A percentile compares a stretch with the other conserved stretches of the same genome.
phyloP scores from a whole-genome alignment of 2,329 filamentous ascomycete species.

The Fusarium musae region DNA sequence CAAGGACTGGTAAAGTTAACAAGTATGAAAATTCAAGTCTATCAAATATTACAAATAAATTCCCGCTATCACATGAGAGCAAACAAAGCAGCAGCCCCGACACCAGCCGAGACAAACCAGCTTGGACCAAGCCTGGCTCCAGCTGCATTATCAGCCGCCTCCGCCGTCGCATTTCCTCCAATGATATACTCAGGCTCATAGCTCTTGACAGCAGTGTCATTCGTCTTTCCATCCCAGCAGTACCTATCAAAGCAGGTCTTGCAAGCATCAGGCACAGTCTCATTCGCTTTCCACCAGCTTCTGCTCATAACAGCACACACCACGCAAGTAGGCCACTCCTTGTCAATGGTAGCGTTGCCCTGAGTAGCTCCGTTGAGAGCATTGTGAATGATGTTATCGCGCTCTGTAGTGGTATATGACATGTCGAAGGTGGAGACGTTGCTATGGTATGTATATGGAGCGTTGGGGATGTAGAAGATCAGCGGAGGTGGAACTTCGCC shows the following conservation, averaged over 20 bases:
- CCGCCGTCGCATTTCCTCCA: slow-evolving; percentile 36
- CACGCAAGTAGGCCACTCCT: slow-evolving; percentile 83
- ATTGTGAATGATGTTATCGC: slow-evolving; percentile 85
- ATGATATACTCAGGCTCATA: slow-evolving; percentile 47
- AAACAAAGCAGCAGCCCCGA: not conserved
- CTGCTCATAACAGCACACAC: slow-evolving; percentile 88
- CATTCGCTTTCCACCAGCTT: slow-evolving; percentile 76
- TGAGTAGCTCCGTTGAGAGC: slow-evolving; percentile 86
- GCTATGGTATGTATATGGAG: slow-evolving; percentile 78
- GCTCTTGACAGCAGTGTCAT: slow-evolving; percentile 48
- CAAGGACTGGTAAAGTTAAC: accelerated
- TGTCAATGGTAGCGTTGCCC: slow-evolving; percentile 80
- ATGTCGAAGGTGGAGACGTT: slow-evolving; percentile 84
- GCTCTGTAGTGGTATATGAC: slow-evolving; percentile 70
- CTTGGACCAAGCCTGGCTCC: not conserved
- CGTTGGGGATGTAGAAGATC: slow-evolving; percentile 83
- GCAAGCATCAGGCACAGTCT: slow-evolving; percentile 77
- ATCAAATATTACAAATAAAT: not conserved
- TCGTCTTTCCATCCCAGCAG: slow-evolving; percentile 87
- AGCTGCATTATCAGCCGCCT: not conserved
- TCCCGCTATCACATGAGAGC: not conserved
- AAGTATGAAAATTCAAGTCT: not conserved
- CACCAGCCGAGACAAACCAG: slow-evolving; percentile 4
- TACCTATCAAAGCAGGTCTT: slow-evolving; percentile 80
- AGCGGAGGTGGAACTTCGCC: slow-evolving; percentile 67